These are phyloP conservation scores for Pezicula neosporulosa DNA, from an alignment of 2,329 filamentous ascomycete genomes.

Conservation along the genomic window DNA sequence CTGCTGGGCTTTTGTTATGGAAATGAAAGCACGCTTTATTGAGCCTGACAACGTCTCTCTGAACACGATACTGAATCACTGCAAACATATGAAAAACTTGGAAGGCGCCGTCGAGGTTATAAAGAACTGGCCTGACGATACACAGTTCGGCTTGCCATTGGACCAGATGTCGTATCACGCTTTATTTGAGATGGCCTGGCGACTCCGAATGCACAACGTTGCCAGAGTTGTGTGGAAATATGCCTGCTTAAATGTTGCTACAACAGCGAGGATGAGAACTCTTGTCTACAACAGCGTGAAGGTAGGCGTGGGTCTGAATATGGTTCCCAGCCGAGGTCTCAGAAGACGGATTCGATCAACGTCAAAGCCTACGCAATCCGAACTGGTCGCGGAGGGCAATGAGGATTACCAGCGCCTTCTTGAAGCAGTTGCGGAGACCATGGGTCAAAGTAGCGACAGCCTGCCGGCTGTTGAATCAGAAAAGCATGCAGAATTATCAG, in stretches of 20 bases:
- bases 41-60: conserved; percentile 11
- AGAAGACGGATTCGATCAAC: neutral
- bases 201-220: conserved; percentile 33
- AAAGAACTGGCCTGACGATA: conserved; percentile 3
- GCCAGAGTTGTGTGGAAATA: conserved; percentile 44
- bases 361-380: neutral
- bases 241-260: conserved; percentile 35
- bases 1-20: conserved; percentile 17
- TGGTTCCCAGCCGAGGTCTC: neutral
- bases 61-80: conserved; percentile 19
- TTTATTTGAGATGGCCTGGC: conserved; percentile 39
- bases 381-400: neutral
- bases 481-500: too few species aligned
- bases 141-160: conserved; percentile 1
- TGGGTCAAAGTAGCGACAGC: too few species aligned
- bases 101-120: conserved; percentile 14
- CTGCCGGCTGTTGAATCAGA: too few species aligned
- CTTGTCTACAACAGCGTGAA: conserved; percentile 11
- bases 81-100: conserved; percentile 13
- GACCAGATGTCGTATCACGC: conserved; percentile 26
- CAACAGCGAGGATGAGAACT: conserved; percentile 19
- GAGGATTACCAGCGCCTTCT: neutral
- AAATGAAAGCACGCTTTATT: conserved; percentile 17
- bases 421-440: too few species aligned
- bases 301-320: neutral